phyloP scores from a whole-genome alignment of 2,329 filamentous ascomycete genomes.

The Sporothrix curviconia region DNA sequence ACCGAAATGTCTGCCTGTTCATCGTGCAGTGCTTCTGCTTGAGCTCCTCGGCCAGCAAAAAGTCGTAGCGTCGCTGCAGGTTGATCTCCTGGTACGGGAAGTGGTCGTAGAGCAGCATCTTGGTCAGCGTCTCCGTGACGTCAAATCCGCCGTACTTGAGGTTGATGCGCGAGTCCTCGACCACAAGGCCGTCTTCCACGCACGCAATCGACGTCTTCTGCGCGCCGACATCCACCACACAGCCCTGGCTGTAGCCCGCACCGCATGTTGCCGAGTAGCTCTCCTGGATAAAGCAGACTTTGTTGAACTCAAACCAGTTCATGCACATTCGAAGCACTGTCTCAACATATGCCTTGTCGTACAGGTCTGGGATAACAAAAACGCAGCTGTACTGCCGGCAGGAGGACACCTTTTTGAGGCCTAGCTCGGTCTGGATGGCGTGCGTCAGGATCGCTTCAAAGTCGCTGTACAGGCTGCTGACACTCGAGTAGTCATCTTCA shows the following conservation, averaged over 20 bases:
- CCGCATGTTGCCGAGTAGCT: conserved; percentile 92
- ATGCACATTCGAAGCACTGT: conserved; percentile 78
- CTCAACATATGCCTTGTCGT: conserved; percentile 89
- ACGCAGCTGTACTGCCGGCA: conserved; percentile 92
- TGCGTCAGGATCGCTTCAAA: conserved; percentile 82
- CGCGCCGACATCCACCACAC: conserved; percentile 91
- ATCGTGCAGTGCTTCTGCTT: conserved; percentile 92
- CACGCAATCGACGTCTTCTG: conserved; percentile 97
- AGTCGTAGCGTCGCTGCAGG: conserved; percentile 81
- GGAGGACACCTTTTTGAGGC: conserved; percentile 67
- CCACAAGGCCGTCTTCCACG: conserved; percentile 89
- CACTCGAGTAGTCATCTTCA: conserved; percentile 76
- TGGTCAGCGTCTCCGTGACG: conserved; percentile 89
- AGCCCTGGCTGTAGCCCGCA: conserved; percentile 87
- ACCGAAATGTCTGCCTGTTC: conserved; percentile 86
- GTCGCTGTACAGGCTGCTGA: conserved; percentile 76
- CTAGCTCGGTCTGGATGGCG: conserved; percentile 78
- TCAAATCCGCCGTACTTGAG: conserved; percentile 90
- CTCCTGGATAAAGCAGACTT: conserved; percentile 92
- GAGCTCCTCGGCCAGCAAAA: conserved; percentile 85
- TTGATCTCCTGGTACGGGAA: conserved; percentile 97
- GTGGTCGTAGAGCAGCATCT: conserved; percentile 95
- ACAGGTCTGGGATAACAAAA: conserved; percentile 94
- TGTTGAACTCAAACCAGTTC: conserved; percentile 81
- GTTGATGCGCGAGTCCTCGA: conserved; percentile 92